These are phyloP conservation scores for Aulographum hederae DNA, from an alignment of 2,329 filamentous ascomycete genomes.

Conservation along the genomic window DNA sequence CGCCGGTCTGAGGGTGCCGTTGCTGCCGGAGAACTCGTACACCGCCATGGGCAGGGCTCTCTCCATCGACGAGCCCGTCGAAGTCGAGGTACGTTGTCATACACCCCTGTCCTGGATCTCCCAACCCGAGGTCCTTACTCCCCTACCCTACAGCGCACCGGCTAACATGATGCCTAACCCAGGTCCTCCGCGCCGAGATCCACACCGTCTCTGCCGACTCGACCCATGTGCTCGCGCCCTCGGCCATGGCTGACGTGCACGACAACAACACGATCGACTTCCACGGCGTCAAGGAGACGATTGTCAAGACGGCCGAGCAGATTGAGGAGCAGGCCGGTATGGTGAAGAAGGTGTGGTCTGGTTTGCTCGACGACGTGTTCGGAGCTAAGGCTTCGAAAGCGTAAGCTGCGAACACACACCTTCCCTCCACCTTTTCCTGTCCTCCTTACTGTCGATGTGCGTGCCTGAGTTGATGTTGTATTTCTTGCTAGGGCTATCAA, in stretches of 20 bases:
- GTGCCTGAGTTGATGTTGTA: too few species aligned
- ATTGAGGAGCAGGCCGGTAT: slow-evolving; percentile 7
- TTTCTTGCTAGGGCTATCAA: too few species aligned
- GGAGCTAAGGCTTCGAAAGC: slow-evolving; percentile 9
- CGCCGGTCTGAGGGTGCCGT: slow-evolving; percentile 27
- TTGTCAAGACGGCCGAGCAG: slow-evolving; percentile 17
- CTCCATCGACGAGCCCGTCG: slow-evolving; percentile 6
- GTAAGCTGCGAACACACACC: not conserved
- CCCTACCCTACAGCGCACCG: slow-evolving; percentile 1
- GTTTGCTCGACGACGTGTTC: slow-evolving; percentile 31
- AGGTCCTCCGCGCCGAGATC: slow-evolving; percentile 38
- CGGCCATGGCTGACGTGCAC: slow-evolving; percentile 38
- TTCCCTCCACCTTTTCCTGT: too few species aligned
- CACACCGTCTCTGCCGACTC: slow-evolving; percentile 30
- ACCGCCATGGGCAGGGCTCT: slow-evolving; percentile 8
- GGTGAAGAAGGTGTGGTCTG: slow-evolving; percentile 26
- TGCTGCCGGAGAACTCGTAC: slow-evolving; percentile 22
- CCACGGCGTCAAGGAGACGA: slow-evolving; percentile 33
- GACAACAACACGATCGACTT: slow-evolving; percentile 39
- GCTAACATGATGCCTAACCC: not conserved
- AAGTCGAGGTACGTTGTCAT: slow-evolving; percentile 2
- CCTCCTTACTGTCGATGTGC: too few species aligned
- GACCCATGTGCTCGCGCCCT: slow-evolving; percentile 28
- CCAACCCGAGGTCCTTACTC: slow-evolving; percentile 2
- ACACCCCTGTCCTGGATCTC: too few species aligned